Evolutionary conservation across 2,329 filamentous ascomycete genomes (phyloP), one percentile per base, ranked within the genome.

Genomic region (Penicillium sp.): DNA sequence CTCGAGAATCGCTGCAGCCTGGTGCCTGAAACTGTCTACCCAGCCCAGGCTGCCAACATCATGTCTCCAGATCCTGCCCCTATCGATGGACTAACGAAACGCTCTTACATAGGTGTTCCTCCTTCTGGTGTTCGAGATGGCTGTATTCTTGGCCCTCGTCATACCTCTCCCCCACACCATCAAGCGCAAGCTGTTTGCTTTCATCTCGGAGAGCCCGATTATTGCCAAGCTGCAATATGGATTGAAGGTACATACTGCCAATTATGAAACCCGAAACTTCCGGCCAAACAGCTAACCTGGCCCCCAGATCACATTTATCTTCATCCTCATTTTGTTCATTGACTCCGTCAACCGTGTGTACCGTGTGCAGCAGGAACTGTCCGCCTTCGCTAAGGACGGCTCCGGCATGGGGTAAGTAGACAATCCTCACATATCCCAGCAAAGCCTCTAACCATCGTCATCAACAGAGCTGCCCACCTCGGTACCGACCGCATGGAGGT

Each of bases 291-390:
- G 6, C 36, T 41, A 42, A 48, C 33, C 19, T 58, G 29, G 56
- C 23, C n/a, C 25, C 7, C 49, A 88, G 86, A 99, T 99, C 57
- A 96, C 92, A 2, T 99, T 99, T 75, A 93, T 99, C 74, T 99
- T 99, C 81, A 97, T 99, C 71, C 83, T 97, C 58, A 96, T 99
- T 64, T 88, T 99, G 65, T 99, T 99, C 80, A 86, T 97, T 70
- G 94, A 99, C 80, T 96, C 92, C 73, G 93, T 97, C 76, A 89
- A 89, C 77, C 91, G 94, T 64, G 94, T 99, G 71, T 99, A 97
- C 78, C 90, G 94, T 62, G 94, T 99, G 55, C 93, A 97, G 79
- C 79, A 94, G 63, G 94, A 99, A 80, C 83, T 97, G 57, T 81
- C 86, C 47, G 82, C 87, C 52, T 88, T 90, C 59, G 81, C 85